Percentiles rank a stretch among this genome's conserved stretches.
Conservation (phyloP, 768 basidiomycete species). For the Russula sp. region DNA sequence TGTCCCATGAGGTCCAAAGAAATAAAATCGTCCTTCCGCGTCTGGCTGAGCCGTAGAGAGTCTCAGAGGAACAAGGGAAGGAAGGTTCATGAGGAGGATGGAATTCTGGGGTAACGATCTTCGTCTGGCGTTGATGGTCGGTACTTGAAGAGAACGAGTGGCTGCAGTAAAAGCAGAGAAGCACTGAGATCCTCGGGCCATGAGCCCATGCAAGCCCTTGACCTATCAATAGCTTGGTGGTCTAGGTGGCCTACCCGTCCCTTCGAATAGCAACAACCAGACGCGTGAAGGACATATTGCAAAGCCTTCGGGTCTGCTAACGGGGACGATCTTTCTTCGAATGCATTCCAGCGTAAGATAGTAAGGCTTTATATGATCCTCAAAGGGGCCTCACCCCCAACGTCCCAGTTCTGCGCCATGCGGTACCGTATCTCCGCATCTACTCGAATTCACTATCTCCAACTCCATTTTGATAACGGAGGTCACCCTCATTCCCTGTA, state of each 20-base stretch:
- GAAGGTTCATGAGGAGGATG: slow-evolving; percentile 24
- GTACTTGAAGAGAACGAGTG: slow-evolving; percentile 11
- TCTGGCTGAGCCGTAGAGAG: slow-evolving; percentile 22
- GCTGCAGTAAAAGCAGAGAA: background rate
- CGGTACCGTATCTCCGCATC: slow-evolving; percentile 26
- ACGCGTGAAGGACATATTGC: slow-evolving; percentile 28
- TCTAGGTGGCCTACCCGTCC: slow-evolving; percentile 1
- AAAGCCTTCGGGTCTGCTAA: slow-evolving; percentile 22
- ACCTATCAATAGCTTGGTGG: slow-evolving; percentile 19
- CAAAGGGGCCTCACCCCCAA: slow-evolving; percentile 21
- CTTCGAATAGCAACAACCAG: slow-evolving; percentile 26
- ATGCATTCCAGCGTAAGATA: slow-evolving; percentile 9
- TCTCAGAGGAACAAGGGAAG: slow-evolving; percentile 24
- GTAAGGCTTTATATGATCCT: background rate
- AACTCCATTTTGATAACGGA: slow-evolving; percentile 24
- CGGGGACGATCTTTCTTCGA: background rate
- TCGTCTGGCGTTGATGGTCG: slow-evolving; percentile 25
- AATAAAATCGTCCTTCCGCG: slow-evolving; percentile 25
- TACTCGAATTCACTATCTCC: slow-evolving; percentile 26
- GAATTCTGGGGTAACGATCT: slow-evolving; percentile 28
- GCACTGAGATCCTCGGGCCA: slow-evolving; percentile 15
- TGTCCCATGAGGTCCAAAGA: background rate
- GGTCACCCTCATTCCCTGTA: slow-evolving; percentile 25
- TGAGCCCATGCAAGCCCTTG: slow-evolving; percentile 22
- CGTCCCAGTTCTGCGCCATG: slow-evolving; percentile 19